These are phyloP conservation scores for Pterocarpus santalinus DNA, from an alignment of 306 rosid genomes.

Conservation along the genomic window DNA sequence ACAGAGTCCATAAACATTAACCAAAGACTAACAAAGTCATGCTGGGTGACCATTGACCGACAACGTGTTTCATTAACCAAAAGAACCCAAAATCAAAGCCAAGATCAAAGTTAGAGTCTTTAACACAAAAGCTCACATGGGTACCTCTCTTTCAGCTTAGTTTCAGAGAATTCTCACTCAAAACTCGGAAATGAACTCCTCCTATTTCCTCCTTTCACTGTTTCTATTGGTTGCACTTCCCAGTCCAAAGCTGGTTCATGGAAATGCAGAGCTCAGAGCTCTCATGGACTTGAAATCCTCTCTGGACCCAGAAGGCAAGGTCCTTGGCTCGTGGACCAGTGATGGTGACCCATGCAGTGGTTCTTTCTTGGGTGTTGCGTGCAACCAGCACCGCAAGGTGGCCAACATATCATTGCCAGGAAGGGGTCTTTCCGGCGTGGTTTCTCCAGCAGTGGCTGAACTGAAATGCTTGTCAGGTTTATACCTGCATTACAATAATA, in stretches of 20 bases:
- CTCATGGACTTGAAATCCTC: conserved; percentile 80
- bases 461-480: conserved; percentile 81
- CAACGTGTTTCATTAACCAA: background rate
- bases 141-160: conserved; percentile 43
- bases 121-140: conserved; percentile 38
- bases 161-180: conserved; percentile 30
- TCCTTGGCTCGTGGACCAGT: conserved; percentile 70
- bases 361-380: conserved; percentile 69
- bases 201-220: conserved; percentile 41
- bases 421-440: conserved; percentile 73
- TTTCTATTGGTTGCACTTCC: conserved; percentile 36
- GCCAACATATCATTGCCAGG: conserved; percentile 82
- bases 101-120: conserved; percentile 6
- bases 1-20: background rate
- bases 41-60: conserved; percentile 17
- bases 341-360: conserved; percentile 82
- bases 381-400: conserved; percentile 81
- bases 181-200: conserved; percentile 50
- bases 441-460: conserved; percentile 77
- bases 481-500: conserved; percentile 73
- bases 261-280: conserved; percentile 77
- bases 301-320: conserved; percentile 74
- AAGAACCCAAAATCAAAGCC: conserved; percentile 16
- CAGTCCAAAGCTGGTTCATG: conserved; percentile 47
- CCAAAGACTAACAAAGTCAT: conserved; percentile 29